A percentile compares a stretch with the other conserved stretches of the same genome.
These are phyloP conservation scores for Tuctoria greenei DNA, from an alignment of 176 grass and related monocot species.

Conservation along the genomic window DNA sequence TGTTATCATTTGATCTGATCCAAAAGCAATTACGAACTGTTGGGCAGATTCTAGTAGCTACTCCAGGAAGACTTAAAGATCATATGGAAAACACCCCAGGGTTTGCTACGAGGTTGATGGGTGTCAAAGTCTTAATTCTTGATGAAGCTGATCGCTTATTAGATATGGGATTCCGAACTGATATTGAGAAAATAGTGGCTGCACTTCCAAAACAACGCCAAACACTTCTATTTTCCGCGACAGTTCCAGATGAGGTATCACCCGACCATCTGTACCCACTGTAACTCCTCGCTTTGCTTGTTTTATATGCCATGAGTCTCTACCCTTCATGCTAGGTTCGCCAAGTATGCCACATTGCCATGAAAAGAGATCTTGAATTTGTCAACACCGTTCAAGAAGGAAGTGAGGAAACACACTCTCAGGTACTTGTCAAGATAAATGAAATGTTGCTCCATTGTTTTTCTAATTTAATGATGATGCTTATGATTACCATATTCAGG, in stretches of 20 bases:
- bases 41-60: constrained; percentile 83
- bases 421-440: constrained; percentile 46
- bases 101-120: constrained; percentile 79
- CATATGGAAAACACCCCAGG: constrained; percentile 98
- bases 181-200: constrained; percentile 91
- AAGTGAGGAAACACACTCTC: constrained; percentile 90
- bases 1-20: constrained; percentile 22
- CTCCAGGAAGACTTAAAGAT: constrained; percentile 89
- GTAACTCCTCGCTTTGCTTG: constrained; percentile 17
- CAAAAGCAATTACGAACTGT: constrained; percentile 15
- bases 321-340: constrained; percentile 62
- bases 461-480: constrained; percentile 1
- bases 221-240: constrained; percentile 94
- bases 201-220: constrained; percentile 86
- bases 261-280: constrained; percentile 1
- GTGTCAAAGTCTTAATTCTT: constrained; percentile 87
- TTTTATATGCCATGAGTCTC: constrained; percentile 24
- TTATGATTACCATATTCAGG: constrained; percentile 57
- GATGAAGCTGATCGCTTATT: constrained; percentile 96
- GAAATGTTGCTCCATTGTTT: constrained; percentile 6
- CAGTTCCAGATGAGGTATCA: constrained; percentile 86
- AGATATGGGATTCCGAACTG: constrained; percentile 95
- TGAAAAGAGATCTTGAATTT: constrained; percentile 96
- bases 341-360: constrained; percentile 93
- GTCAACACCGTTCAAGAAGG: constrained; percentile 94